Percentiles rank a stretch among this genome's conserved stretches.
These are phyloP conservation scores for Daldinia childiae DNA, from an alignment of 495 filamentous ascomycete species.

Conservation along the genomic window DNA sequence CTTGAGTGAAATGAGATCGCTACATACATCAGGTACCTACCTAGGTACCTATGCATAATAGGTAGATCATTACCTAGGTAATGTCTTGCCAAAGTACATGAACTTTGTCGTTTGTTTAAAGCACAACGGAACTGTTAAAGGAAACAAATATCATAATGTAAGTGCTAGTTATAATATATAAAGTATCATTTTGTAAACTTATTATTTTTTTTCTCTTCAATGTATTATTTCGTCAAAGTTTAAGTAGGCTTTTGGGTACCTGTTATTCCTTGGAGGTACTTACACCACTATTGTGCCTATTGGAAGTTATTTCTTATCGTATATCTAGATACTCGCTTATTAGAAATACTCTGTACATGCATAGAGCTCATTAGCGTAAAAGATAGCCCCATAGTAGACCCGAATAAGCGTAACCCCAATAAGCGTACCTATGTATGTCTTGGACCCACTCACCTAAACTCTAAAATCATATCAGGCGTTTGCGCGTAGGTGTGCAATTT, in stretches of 20 bases:
- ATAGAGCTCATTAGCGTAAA: neutral
- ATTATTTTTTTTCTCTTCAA: neutral
- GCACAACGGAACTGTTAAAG: neutral
- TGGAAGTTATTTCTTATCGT: neutral
- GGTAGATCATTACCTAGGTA: too few relatives aligned
- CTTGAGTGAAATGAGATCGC: neutral
- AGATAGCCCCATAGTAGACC: neutral
- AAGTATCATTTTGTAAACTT: neutral
- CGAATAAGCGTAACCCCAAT: conserved; percentile 2
- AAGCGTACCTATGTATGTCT: neutral
- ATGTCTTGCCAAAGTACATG: neutral
- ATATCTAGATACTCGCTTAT: neutral
- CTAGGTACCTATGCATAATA: too few relatives aligned
- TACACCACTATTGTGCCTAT: too few relatives aligned
- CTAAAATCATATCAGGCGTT: conserved; percentile 34
- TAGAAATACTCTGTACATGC: neutral
- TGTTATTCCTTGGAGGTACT: neutral
- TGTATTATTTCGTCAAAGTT: too few relatives aligned
- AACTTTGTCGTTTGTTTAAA: neutral
- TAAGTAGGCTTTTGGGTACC: too few relatives aligned
- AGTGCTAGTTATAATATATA: neutral
- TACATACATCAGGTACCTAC: neutral
- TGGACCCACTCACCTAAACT: conserved; percentile 24
- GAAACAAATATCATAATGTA: neutral
- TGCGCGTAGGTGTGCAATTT: conserved; percentile 36